Conservation (phyloP, 345 rosid genomes). For the Eutrema heterophyllum region DNA sequence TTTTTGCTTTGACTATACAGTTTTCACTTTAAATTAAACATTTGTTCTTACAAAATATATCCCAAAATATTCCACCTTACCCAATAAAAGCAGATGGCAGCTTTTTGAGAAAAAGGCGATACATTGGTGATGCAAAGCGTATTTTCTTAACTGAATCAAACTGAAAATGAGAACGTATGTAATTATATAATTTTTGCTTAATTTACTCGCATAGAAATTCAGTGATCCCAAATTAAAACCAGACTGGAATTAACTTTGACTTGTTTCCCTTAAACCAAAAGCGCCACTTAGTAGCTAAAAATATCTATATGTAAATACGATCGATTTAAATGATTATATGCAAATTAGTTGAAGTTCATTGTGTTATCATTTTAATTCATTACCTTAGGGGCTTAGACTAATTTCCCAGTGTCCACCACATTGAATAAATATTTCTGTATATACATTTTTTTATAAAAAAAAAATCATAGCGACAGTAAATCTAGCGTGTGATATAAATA, state of each 20-base stretch:
- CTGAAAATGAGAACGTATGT: constrained; percentile 5
- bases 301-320: neutral
- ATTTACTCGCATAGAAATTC: neutral
- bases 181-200: neutral
- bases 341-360: neutral
- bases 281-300: neutral
- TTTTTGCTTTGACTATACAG: constrained; percentile 23
- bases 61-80: constrained; percentile 4
- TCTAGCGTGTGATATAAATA: neutral
- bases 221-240: neutral
- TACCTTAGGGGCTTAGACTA: too few relatives aligned
- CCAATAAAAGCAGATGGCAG: constrained; percentile 4
- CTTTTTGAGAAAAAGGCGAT: neutral
- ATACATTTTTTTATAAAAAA: neutral
- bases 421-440: neutral
- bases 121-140: constrained; percentile 3
- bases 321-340: neutral
- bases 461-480: neutral
- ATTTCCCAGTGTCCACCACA: too few relatives aligned
- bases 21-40: neutral
- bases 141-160: constrained; percentile 1
- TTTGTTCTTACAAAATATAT: constrained; percentile 3
- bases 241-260: neutral
- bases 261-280: neutral
- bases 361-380: neutral